Percentiles rank a stretch among this genome's conserved stretches.
These are phyloP conservation scores for Angophora floribunda DNA, from an alignment of 345 rosid genomes.

Conservation along the genomic window DNA sequence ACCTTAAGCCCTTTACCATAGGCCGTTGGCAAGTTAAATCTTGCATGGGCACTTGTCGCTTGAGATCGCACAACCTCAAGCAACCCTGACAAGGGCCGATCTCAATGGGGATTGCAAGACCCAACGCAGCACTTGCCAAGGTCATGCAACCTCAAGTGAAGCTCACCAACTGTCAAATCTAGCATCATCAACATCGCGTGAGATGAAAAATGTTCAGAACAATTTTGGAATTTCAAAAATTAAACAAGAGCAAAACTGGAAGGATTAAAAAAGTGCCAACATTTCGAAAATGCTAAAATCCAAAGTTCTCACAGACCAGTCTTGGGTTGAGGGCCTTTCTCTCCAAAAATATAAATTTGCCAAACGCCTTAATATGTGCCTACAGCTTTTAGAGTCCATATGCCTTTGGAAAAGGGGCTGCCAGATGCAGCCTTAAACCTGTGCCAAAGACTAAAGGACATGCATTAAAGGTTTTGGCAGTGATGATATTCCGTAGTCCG, in stretches of 20 bases:
- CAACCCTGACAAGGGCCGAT: background rate
- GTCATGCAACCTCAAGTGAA: rapidly evolving
- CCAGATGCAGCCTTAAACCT: background rate
- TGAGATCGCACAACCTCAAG: background rate
- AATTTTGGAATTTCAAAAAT: background rate
- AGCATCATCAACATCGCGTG: rapidly evolving
- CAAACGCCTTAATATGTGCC: background rate
- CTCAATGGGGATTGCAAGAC: background rate
- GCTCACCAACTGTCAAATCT: background rate
- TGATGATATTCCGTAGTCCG: background rate
- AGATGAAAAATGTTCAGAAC: background rate
- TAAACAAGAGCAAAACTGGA: background rate
- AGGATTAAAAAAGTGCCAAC: background rate
- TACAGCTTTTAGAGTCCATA: background rate
- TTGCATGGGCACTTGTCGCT: background rate
- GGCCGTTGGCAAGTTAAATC: background rate
- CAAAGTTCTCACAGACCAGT: background rate
- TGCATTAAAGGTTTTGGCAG: background rate
- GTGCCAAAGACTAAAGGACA: background rate
- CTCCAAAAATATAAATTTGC: background rate
- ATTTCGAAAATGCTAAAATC: background rate
- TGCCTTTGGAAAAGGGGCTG: background rate
- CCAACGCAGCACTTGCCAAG: background rate
- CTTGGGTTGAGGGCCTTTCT: background rate
- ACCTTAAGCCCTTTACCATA: too few species aligned